Evolutionary conservation across 106 monocot species (phyloP).

Genomic region (Dioscorea dumetorum): DNA sequence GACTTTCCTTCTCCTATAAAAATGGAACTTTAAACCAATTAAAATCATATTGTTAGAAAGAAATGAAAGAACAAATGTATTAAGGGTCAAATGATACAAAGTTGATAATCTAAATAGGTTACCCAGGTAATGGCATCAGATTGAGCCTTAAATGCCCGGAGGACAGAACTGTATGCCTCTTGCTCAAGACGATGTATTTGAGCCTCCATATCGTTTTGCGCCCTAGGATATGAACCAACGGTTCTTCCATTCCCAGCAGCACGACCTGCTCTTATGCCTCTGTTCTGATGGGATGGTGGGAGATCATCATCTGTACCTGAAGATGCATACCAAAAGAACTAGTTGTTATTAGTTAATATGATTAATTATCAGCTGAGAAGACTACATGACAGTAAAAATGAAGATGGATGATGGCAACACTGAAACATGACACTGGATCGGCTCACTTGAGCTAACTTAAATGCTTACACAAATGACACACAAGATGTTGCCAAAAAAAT

Average conservation of each 20-base stretch:
- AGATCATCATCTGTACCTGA: conserved; percentile 89
- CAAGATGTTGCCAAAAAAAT: no score
- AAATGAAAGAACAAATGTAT: not conserved
- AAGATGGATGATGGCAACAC: no score
- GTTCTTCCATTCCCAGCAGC: conserved; percentile 39
- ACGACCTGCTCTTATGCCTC: conserved; percentile 37
- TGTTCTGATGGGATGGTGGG: conserved; percentile 47
- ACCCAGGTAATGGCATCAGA: conserved; percentile 81
- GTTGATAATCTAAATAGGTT: no score
- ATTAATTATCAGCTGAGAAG: not conserved
- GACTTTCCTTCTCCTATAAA: conserved; percentile 75
- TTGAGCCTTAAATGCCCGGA: conserved; percentile 78
- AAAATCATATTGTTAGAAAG: not conserved
- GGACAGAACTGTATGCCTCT: conserved; percentile 65
- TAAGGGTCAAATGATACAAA: not conserved
- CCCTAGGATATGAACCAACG: conserved; percentile 25
- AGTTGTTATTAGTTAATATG: not conserved
- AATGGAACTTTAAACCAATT: not conserved
- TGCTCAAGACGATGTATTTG: conserved; percentile 69
- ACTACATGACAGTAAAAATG: no score
- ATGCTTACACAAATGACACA: no score
- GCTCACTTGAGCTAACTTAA: no score
- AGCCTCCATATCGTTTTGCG: conserved; percentile 42
- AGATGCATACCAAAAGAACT: not conserved
- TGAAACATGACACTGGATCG: no score